Base-by-base conservation (phyloP, 495 filamentous ascomycete species). In the Stereocaulon alpinum region DNA sequence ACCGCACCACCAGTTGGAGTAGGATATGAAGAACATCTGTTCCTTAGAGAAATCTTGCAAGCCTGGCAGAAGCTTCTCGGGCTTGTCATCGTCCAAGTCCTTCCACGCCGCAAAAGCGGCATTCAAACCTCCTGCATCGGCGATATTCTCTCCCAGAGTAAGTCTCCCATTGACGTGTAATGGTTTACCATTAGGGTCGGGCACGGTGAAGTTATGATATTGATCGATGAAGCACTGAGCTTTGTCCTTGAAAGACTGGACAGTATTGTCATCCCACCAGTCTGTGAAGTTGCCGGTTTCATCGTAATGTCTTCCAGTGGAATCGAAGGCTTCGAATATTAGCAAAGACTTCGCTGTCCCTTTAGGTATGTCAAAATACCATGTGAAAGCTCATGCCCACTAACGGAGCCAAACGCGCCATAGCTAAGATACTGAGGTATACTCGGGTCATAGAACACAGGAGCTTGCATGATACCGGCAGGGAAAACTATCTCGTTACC, bases 91-190 rank as follows among this genome's bases (percentile, higher is more conserved):
- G 29, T 77, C 78, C 3, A 75, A 78, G 60, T 76, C 76, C 67
- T 82, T 80, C 86, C 86, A 90, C 1, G 85, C 84, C 11, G 77
- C 74, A 63, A 81, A 90, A 2, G 83, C 75, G 2, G 84, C 84
- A 30, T 76, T 73, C 20, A 91, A 64, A 6, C 87, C 86, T 37
- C 86, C 86, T 2, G 86, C 85, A 68, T 90, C 86, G 4, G 86
- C 84, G 54, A 89, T 86, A 65, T 89, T 89, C 73, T 90, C 86
- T 20, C 83, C 85, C 4, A 87, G 73, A 0, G 86, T 89, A 29
- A 85, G 70, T 20, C 71, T 71, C 40, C 86, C 86, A 60, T 87
- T 87, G 56, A 88, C 82, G 65, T 88, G 81, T 1, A 84, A 73
- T 6, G 77, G 71, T 61, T 83, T 75, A 32, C 74, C 79, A 29